Evolutionary conservation across 2,329 filamentous ascomycete genomes (phyloP).

Genomic region (Fusarium piperis): DNA sequence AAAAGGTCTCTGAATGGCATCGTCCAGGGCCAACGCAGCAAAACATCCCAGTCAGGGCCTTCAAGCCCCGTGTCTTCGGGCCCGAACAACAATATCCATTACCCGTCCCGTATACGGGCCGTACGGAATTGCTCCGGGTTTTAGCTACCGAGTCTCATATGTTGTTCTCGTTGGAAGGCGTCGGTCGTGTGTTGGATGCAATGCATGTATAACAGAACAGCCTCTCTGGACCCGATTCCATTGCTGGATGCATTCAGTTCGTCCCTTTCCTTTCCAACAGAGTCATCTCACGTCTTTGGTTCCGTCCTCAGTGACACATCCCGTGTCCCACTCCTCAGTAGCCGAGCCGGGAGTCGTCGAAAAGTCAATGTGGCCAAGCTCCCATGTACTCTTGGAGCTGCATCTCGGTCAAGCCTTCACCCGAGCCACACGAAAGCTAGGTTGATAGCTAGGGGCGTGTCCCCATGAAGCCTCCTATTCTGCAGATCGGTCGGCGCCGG

Average conservation of each 20-base stretch:
- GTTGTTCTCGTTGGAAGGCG: neutral
- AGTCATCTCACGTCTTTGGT: constrained; percentile 2
- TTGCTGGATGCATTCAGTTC: neutral
- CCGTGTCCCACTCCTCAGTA: neutral
- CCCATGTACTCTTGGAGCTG: neutral
- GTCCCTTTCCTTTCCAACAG: neutral
- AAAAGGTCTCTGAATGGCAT: neutral
- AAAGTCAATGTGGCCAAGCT: neutral
- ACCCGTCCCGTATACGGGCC: constrained; percentile 8
- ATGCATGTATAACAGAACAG: neutral
- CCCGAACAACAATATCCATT: constrained; percentile 4
- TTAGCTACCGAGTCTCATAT: neutral
- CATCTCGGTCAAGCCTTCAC: constrained; percentile 19
- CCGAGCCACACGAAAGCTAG: neutral
- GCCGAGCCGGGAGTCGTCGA: constrained; percentile 8
- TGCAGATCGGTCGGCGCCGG: neutral
- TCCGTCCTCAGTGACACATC: constrained; percentile 16
- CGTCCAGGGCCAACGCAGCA: neutral
- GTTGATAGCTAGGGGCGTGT: neutral
- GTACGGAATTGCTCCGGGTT: neutral
- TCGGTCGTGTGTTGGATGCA: neutral
- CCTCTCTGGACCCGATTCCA: neutral
- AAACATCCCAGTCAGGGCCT: neutral
- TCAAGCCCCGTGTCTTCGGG: constrained; percentile 7
- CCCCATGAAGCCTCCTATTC: neutral